Base-by-base conservation (phyloP, 805 yeast genomes). In the Candida endomychidarum region DNA sequence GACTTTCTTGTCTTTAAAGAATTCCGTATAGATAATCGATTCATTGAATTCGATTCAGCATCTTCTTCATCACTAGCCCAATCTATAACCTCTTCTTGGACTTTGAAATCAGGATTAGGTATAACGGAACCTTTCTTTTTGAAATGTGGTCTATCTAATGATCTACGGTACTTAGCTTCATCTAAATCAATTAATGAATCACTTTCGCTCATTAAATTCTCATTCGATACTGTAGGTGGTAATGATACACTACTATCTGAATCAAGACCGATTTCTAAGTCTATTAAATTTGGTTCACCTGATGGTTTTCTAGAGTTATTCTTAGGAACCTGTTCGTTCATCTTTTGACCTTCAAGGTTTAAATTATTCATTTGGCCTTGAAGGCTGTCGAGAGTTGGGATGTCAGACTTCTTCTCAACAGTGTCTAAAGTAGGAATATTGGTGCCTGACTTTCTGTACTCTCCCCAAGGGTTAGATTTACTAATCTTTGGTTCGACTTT, bases 11-110 rank as follows among this genome's bases (percentile, higher is more conserved):
- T 60, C 50, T 52, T 61, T 38, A 70, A 53, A 4, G 73, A 64
- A 31, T 60, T 58, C 40, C 75, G 51, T 28, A 70, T 70, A 9
- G 71, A 58, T 23, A 70, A 50, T 12, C 75, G 49, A 48, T 54
- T 69, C 73, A 70, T 63, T 1, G 69, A 61, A 11, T 56, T 56
- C 35, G 60, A 56, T 6, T 53, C 64, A 1, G 66, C 66, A 40
- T 61, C 63, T 40, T 70, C 75, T 46, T 70, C 74, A 45, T 70
- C 75, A 9, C 72, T 66, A 1, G 68, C 74, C 58, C 67, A 70
- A 47, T 70, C 74, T 41, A 70, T 61, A 3, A 68, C 71, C 43
- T 70, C 72, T 47, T 70, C 74, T 44, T 66, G 65, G 21, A 68
- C 61, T 19, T 50, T 58, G 27, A 67, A 48, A 31, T 50, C 59